Evolutionary conservation across 2,329 filamentous ascomycete species (phyloP), one percentile per base, ranked within the genome.

Genomic region (Neophaeococcomyces mojaviensis): DNA sequence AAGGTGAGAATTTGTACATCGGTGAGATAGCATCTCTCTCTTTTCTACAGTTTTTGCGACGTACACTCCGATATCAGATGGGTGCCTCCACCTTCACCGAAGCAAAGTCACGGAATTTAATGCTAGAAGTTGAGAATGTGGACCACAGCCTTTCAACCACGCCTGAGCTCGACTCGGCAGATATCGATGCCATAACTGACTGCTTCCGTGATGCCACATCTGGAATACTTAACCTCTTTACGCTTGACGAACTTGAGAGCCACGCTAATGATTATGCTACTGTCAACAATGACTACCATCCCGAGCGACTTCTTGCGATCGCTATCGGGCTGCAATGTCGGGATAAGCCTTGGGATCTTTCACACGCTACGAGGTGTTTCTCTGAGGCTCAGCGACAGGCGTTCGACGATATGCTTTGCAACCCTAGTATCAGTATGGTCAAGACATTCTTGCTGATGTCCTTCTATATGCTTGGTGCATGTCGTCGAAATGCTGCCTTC

Each of bases 381-480:
- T 67, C 66, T 2, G 66, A 67, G 18, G 74, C 71, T 1, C 74
- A 74, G 43, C 62, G 62, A 15, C 56, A 64, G 30, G 69, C 74
- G 0, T 73, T 79, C 46, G 64, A 68, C 12, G 68, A 68, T 4
- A 74, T 76, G 62, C 61, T 78, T 0, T 70, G 73, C 50, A 71
- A 77, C 47, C 76, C 76, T 0, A 77, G 71, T 31, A 60, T 78
- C 9, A 67, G 75, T 39, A 64, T 78, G 55, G 69, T 77, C 3
- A 64, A 72, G 13, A 62, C 66, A 0, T 80, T 78, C 49, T 58
- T 78, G 0, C 62, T 79, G 13, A 74, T 80, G 70, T 68, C 76
- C 0, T 78, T 78, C 50, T 80, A 78, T 52, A 75, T 79, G 69
- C 66, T 78, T 2, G 76, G 74, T 0, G 73, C 74, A 3, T 80